Percentiles rank a stretch among this genome's conserved stretches.
phyloP scores from a whole-genome alignment of 768 basidiomycete genomes.

The Lyophyllum atratum region DNA sequence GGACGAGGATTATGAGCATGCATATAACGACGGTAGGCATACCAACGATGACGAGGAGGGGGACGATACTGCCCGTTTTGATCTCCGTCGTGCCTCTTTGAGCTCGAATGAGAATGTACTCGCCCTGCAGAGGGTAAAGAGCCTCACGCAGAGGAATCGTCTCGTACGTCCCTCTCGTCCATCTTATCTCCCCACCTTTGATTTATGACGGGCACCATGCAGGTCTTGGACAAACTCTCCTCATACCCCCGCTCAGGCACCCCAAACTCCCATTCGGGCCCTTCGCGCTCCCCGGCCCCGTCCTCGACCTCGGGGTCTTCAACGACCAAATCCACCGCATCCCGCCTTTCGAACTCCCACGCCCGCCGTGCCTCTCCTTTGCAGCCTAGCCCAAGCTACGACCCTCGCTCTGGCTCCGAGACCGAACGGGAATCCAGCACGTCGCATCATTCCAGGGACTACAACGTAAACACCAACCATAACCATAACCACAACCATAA shows the following conservation, averaged over 20 bases:
- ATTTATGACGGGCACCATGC: conserved; percentile 6
- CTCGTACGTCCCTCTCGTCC: conserved; percentile 49
- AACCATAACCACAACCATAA: not conserved
- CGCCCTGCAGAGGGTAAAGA: conserved; percentile 70
- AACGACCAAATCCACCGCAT: conserved; percentile 22
- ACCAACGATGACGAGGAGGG: conserved; percentile 58
- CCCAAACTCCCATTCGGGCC: conserved; percentile 27
- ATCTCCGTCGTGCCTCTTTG: conserved; percentile 23
- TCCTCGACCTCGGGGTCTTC: conserved; percentile 33
- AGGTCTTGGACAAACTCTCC: conserved; percentile 74
- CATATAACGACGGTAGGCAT: not conserved
- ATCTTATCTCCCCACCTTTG: conserved; percentile 8
- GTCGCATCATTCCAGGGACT: no score
- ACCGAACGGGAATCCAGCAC: conserved; percentile 69
- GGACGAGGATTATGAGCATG: not conserved
- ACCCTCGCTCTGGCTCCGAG: conserved; percentile 70
- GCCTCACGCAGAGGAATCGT: conserved; percentile 70
- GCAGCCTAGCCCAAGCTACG: conserved; percentile 17
- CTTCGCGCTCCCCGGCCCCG: conserved; percentile 36
- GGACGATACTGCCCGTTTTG: conserved; percentile 51
- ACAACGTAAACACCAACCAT: conserved; percentile 20
- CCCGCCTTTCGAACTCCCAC: conserved; percentile 31
- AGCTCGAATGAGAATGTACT: conserved; percentile 52
- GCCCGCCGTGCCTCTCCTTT: conserved; percentile 37
- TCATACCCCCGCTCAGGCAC: conserved; percentile 53